Base-by-base conservation (phyloP, 1,284 basidiomycete genomes). In the Wallemia mellicola region DNA sequence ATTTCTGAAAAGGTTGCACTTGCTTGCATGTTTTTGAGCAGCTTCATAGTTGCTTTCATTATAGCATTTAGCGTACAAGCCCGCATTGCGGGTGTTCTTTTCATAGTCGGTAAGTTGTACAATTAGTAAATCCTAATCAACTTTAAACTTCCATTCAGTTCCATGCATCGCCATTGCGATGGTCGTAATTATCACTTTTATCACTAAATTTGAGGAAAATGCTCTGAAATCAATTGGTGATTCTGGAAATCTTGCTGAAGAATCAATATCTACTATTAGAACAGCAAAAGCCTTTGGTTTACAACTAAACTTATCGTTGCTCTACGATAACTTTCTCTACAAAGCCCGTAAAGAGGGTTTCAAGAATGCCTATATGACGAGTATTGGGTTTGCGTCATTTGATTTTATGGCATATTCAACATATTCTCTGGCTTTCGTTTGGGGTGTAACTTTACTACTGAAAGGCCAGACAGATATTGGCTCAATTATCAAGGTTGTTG, bases 241-340 rank as follows among this genome's bases (percentile, higher is more conserved):
- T 25, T 83, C 82, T 25, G 89, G 91, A 48, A 81, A 77, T 1
- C 70, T 95, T 19, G 91, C 92, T 0, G 94, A 98, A 71, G 94
- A 98, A 69, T 85, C 87, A 64, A 84, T 98, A 60, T 82, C 84
- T 1, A 85, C 83, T n/a, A 71, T 92, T 48, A 81, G 88, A 22
- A 89, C 84, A 1, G 81, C 86, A 1, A 87, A 95, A 63, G 91
- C 92, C 0, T 98, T 96, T 65, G 87, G 86, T 25, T 64, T 67
- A 62, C 64, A 38, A 33, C 60, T 2, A 5, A n/a, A 5, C 5
- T 48, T 48, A n/a, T 11, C 3, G 5, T 11, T 11, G 5, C 22
- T 48, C 5, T 48, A 48, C 19, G 38, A 48, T 22, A n/a, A 22
- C 19, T n/a, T 17, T 48, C 38, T 48, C n/a, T 5, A 48, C 9